Percentiles rank a stretch among this genome's conserved stretches.
phyloP scores from a whole-genome alignment of 768 basidiomycete genomes.

The Naganishia onofrii region DNA sequence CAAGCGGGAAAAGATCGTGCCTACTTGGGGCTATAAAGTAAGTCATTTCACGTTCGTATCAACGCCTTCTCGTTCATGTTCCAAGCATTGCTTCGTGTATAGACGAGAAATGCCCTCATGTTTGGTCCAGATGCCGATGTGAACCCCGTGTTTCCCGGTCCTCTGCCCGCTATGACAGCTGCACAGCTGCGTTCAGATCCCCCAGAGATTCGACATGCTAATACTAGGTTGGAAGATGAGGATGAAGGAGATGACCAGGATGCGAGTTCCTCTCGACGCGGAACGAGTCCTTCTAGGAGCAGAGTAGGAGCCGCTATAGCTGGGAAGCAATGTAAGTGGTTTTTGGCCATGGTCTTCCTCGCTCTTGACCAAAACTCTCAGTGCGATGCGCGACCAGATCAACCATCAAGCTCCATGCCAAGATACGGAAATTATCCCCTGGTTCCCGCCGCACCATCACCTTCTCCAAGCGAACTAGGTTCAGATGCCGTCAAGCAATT shows the following conservation, averaged over 20 bases:
- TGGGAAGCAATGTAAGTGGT: conserved; percentile 77
- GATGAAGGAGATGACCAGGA: conserved; percentile 60
- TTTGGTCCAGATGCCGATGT: conserved; percentile 88
- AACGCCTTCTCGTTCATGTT: conserved; percentile 12
- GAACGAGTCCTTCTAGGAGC: conserved; percentile 86
- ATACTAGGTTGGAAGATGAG: conserved; percentile 71
- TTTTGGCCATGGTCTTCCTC: not conserved
- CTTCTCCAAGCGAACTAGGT: conserved; percentile 76
- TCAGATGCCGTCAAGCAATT: conserved; percentile 81
- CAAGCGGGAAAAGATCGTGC: conserved; percentile 39
- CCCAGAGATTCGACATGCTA: conserved; percentile 67
- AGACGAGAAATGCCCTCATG: conserved; percentile 94
- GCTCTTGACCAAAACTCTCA: conserved; percentile 14
- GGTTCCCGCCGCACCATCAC: conserved; percentile 81
- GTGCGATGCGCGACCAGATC: conserved; percentile 57
- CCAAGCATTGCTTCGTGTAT: conserved; percentile 25
- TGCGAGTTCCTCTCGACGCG: conserved; percentile 35
- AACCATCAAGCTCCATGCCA: conserved; percentile 55
- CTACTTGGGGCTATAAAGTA: conserved; percentile 50
- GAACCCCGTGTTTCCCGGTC: conserved; percentile 60
- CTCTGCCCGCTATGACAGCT: conserved; percentile 16
- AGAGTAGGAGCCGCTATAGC: conserved; percentile 87
- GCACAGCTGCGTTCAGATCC: conserved; percentile 33
- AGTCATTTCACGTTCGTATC: conserved; percentile 8
- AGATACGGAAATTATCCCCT: conserved; percentile 64